Base-by-base conservation (phyloP, 805 yeast genomes). In the Zygosaccharomyces pseudorouxii region DNA sequence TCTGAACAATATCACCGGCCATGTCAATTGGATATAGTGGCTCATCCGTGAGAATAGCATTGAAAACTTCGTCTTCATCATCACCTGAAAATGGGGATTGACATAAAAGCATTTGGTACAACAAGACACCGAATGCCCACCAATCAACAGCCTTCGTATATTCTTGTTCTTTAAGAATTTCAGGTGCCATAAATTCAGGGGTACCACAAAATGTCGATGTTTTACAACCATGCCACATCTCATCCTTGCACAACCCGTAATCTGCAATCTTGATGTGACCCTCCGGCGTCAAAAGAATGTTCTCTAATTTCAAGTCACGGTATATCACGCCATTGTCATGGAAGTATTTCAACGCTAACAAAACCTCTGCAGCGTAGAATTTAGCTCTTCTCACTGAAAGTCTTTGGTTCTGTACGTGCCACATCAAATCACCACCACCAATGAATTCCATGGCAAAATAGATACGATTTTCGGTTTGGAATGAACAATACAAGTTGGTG, bases 101-200 rank as follows among this genome's bases (percentile, higher is more conserved):
- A 45, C 97, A 93, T 50, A 93, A 75, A 49, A 93, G 74, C 99
- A 93, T 93, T 70, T 93, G 99, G 69, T 92, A 93, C 55, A 93
- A 74, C 55, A 93, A 75, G 25, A 93, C 98, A 49, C 99, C 99
- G 74, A 90, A 89, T 1, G 99, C 98, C 99, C 99, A 93, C 99
- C 99, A 93, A 70, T 93, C 99, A 47, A 93, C 99, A 35, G 93
- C 86, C 62, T 95, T 81, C 46, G 89, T 93, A 62, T 93, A 93
- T 51, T 83, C 86, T 67, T 90, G 95, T 47, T 93, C 98, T 55
- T 88, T 83, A 62, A 93, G 75, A 56, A 93, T 92, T 69, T 93
- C 99, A 0, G 99, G 99, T 1, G 99, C 99, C 96, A 93, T 93
- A 58, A 93, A 87, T 68, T 93, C 99, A 0, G 99, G 99, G 2